These are phyloP conservation scores for Kappamyces sp. DNA, from an alignment of 192 early-diverging fungal species.

Conservation along the genomic window DNA sequence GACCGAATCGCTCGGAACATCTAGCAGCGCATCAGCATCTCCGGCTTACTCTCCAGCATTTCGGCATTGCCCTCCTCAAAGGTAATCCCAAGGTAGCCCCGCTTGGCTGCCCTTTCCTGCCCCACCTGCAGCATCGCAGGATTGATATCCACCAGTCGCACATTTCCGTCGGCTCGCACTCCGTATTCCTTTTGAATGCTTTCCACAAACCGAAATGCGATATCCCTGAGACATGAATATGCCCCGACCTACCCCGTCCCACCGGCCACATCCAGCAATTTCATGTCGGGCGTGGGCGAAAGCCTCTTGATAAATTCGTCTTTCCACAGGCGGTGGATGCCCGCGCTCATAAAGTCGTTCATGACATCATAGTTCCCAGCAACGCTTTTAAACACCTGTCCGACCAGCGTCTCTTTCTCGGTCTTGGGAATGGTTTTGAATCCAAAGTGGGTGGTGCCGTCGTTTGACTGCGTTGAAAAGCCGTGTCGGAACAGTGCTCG, in stretches of 20 bases:
- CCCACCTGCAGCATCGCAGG: conserved; percentile 92
- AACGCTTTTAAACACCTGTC: conserved; percentile 86
- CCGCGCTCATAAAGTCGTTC: conserved; percentile 95
- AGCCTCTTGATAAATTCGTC: conserved; percentile 82
- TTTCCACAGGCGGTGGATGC: conserved; percentile 95
- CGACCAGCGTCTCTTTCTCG: conserved; percentile 85
- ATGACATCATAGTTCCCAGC: conserved; percentile 95
- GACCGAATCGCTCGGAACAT: conserved; percentile 67
- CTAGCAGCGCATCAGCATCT: conserved; percentile 80
- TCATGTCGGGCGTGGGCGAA: conserved; percentile 72
- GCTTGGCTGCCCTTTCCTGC: conserved; percentile 45
- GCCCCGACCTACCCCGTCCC: conserved; percentile 65
- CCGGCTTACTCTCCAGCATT: conserved; percentile 65
- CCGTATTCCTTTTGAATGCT: conserved; percentile 67
- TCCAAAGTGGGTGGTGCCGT: conserved; percentile 80
- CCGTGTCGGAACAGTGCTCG: too few relatives aligned
- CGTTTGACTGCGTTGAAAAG: too few relatives aligned
- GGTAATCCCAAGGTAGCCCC: conserved; percentile 24
- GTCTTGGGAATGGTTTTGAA: conserved; percentile 80
- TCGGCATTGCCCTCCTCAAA: conserved; percentile 14
- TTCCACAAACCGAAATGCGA: conserved; percentile 90
- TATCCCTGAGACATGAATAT: conserved; percentile 62
- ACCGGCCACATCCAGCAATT: conserved; percentile 92
- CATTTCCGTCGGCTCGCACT: conserved; percentile 49
- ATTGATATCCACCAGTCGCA: conserved; percentile 94